Conservation (phyloP, 805 yeast species). For the Debaryomyces hansenii region DNA sequence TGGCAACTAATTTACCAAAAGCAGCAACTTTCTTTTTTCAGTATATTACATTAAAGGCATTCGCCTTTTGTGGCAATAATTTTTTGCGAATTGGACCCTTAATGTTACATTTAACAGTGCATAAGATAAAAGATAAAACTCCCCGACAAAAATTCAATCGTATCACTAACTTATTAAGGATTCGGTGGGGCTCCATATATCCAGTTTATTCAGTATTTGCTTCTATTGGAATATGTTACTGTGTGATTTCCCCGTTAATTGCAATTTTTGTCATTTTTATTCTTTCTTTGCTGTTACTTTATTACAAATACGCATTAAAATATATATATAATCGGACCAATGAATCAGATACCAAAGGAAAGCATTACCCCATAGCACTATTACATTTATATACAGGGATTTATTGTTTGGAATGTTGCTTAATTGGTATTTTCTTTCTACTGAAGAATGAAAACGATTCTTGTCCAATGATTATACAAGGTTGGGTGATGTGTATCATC, state of each 20-base stretch:
- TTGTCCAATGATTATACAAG: conserved; percentile 47
- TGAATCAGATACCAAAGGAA: conserved; percentile 66
- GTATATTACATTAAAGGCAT: conserved; percentile 70
- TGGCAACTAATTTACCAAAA: conserved; percentile 80
- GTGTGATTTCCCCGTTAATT: conserved; percentile 78
- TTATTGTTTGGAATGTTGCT: conserved; percentile 75
- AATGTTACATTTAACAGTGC: conserved; percentile 33
- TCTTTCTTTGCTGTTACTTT: conserved; percentile 50
- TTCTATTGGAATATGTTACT: conserved; percentile 75
- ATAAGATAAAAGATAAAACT: conserved; percentile 47
- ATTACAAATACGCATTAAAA: conserved; percentile 69
- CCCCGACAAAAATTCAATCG: conserved; percentile 59
- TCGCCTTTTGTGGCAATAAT: conserved; percentile 72
- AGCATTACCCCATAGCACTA: conserved; percentile 70
- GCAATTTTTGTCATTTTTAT: conserved; percentile 61
- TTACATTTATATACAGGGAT: conserved; percentile 78
- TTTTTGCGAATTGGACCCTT: conserved; percentile 61
- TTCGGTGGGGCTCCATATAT: conserved; percentile 77
- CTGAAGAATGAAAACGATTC: conserved; percentile 50
- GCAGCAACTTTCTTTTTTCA: conserved; percentile 86
- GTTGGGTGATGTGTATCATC: conserved; percentile 51
- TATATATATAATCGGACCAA: conserved; percentile 54
- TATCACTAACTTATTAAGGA: conserved; percentile 41
- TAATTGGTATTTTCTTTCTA: conserved; percentile 73
- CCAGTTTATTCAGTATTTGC: conserved; percentile 77